phyloP scores from a whole-genome alignment of 192 early-diverging fungal genomes.

The Backusella tarrabulga region DNA sequence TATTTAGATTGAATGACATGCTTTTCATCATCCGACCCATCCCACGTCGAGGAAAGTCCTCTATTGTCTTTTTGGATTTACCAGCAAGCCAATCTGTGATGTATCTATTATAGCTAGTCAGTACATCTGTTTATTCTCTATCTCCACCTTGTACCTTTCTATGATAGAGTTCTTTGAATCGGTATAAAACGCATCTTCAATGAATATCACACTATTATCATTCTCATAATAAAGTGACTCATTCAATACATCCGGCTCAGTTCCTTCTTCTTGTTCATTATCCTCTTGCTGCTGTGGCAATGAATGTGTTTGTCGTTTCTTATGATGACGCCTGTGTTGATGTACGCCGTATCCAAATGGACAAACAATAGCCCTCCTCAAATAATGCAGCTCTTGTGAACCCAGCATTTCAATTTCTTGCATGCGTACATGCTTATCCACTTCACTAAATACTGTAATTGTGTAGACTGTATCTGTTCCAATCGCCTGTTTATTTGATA shows the following conservation, averaged over 20 bases:
- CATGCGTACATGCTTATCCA: neutral
- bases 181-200: neutral
- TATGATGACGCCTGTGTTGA: neutral
- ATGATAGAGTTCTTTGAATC: neutral
- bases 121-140: too few relatives aligned
- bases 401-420: slow-evolving; percentile 10
- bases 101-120: neutral
- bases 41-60: neutral
- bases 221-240: neutral
- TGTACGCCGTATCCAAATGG: neutral
- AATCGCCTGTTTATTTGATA: neutral
- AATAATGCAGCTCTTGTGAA: neutral
- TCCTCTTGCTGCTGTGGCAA: neutral
- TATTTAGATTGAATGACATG: neutral
- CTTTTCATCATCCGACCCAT: neutral
- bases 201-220: neutral
- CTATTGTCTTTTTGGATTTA: neutral
- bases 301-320: neutral
- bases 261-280: neutral
- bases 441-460: neutral
- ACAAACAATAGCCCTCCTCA: neutral
- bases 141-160: neutral
- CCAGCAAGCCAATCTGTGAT: neutral
- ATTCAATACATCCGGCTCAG: neutral
- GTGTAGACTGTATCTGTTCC: slow-evolving; percentile 1